phyloP scores from a whole-genome alignment of 345 rosid species.

The Bruguiera parviflora region DNA sequence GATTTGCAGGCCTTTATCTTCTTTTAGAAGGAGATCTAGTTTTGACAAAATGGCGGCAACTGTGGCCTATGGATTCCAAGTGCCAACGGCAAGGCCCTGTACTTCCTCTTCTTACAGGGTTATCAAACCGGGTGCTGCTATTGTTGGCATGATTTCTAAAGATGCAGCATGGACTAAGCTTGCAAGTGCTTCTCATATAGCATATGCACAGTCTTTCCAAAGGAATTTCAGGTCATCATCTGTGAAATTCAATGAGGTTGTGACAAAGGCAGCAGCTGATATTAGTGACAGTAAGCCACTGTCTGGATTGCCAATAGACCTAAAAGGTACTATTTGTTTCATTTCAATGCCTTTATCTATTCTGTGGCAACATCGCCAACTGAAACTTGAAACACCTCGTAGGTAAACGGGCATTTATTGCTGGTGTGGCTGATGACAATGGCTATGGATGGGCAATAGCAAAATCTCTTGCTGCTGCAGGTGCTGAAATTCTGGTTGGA shows the following conservation, averaged over 20 bases:
- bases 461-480: constrained; percentile 96
- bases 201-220: constrained; percentile 40
- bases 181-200: constrained; percentile 41
- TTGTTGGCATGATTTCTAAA: constrained; percentile 37
- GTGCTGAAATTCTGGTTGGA: constrained; percentile 94
- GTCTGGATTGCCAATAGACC: constrained; percentile 75
- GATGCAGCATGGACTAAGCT: constrained; percentile 51
- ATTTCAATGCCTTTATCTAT: neutral
- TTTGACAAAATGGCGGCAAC: constrained; percentile 54
- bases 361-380: neutral
- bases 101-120: constrained; percentile 41
- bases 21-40: constrained; percentile 17
- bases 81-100: constrained; percentile 52
- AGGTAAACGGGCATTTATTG: constrained; percentile 97
- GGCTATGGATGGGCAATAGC: constrained; percentile 99
- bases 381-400: constrained; percentile 8
- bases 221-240: constrained; percentile 31
- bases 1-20: constrained; percentile 24
- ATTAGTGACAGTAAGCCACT: constrained; percentile 46
- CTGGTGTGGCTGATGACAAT: constrained; percentile 95
- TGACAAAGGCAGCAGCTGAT: constrained; percentile 60
- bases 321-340: constrained; percentile 51
- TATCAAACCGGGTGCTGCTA: constrained; percentile 41
- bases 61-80: constrained; percentile 55
- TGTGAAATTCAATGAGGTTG: constrained; percentile 34